Base-by-base conservation (phyloP, 768 basidiomycete genomes). In the Mycena belliarum region DNA sequence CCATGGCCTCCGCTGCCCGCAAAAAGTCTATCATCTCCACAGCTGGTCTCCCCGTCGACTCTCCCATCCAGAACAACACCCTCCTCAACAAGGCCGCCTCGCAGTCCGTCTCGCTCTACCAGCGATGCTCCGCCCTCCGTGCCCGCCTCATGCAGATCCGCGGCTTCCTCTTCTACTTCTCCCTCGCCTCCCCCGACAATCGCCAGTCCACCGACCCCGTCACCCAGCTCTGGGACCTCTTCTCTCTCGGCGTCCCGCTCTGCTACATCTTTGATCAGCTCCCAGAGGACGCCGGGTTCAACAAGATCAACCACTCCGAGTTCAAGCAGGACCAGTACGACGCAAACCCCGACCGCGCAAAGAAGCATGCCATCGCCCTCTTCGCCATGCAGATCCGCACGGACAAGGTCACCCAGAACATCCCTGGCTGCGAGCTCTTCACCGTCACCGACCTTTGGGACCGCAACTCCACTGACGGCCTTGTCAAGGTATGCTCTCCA, bases 241-340 rank as follows among this genome's bases (percentile, higher is more conserved):
- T 99, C 75, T 87, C 94, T 40, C 83, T 94, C 33, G 97, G 97
- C 57, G 87, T 93, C 46, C 88, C 95, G 43, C 89, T 98, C 65
- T 96, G 94, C 76, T 97, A 91, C 78, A 86, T 99, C 66, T 96
- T 93, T 80, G 96, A 99, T 75, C 86, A 90, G 71, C 86, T 98
- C 54, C 88, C 89, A 37, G 72, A 73, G 49, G 79, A 87, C 49
- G 79, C 82, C 53, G 84, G 83, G 29, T 83, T 82, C 67, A 79
- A 72, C 48, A 81, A 77, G 73, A 80, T 82, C 60, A 79, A 80
- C 68, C 80, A 82, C 61, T 84, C 92, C 52, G 79, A 85, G 66
- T 91, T 88, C 50, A 84, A 86, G 67, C 80, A 83, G 29, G 78
- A 81, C 10, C 75, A 82, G 43, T 86, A 85, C 60, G 88, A 91